Base-by-base conservation (phyloP, 371 early-diverging fungal species). In the Mortierella sp. region DNA sequence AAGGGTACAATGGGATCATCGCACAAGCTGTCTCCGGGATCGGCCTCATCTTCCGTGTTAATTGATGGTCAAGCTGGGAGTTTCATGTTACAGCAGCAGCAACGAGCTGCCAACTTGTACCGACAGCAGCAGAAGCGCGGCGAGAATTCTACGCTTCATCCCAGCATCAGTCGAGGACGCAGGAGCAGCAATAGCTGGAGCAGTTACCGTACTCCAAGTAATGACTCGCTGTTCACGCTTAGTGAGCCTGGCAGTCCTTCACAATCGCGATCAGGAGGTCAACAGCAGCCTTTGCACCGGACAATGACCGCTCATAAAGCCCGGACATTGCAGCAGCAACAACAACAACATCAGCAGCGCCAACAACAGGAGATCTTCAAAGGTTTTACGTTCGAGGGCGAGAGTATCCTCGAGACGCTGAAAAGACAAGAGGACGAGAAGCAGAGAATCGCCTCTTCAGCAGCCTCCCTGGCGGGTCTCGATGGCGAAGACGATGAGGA, bases 321-420 rank as follows among this genome's bases (percentile, higher is more conserved):
- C 2, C 56, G 70, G 5, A 59, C 55, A 19, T 24, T 72, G 17
- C 57, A 59, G 32, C 65, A 72, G 30, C 66, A 64, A 43, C 57
- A 66, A 23, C 61, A 65, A n/a, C 54, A 56, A 21, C 46, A 63
- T n/a, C 46, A 55, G 34, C 43, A 31, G 41, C 50, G 21, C 9
- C 63, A 57, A 23, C 68, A 53, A 49, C 57, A 58, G 6, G 76
- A 75, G 54, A 69, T 56, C 37, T 75, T 75, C 28, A 64, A 75
- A 24, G 76, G 76, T 3, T 75, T 75, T 24, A 75, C 76, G 0
- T 75, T 75, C 61, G 76, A 75, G 34, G 76, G 76, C 5, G 76
- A 75, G 61, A 75, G 76, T 60, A 52, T 75, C 15, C 50, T 75
- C 4, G 69, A 68, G 50, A 53, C 51, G 1, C 21, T 75, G 64